Percentiles rank a stretch among this genome's conserved stretches.
Evolutionary conservation across 2,329 filamentous ascomycete genomes (phyloP).

Genomic region (Calonectria honghensis): DNA sequence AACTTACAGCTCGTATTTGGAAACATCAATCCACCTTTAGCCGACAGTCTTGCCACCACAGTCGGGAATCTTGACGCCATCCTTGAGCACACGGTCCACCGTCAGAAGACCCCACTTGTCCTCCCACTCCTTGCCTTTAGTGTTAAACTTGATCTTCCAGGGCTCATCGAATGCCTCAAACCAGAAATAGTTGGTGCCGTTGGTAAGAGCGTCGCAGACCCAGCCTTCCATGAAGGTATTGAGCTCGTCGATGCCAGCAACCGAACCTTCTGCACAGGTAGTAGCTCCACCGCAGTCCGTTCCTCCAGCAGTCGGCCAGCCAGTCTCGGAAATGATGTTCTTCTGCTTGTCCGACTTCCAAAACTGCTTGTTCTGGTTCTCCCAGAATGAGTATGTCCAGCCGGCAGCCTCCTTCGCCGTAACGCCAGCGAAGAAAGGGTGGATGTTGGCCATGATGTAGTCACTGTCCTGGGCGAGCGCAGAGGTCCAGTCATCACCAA

Average conservation of each 20-base stretch:
- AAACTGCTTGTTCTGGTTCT: constrained; percentile 78
- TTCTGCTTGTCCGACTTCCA: constrained; percentile 77
- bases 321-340: constrained; percentile 92
- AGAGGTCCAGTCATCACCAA: constrained; percentile 90
- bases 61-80: constrained; percentile 89
- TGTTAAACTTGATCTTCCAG: constrained; percentile 89
- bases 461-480: constrained; percentile 83
- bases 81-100: constrained; percentile 87
- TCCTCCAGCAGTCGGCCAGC: constrained; percentile 91
- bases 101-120: constrained; percentile 97
- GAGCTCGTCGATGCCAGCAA: constrained; percentile 86
- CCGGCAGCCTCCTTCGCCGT: constrained; percentile 78
- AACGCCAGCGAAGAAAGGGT: constrained; percentile 94
- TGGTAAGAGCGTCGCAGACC: constrained; percentile 86
- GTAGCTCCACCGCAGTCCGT: constrained; percentile 79
- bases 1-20: background rate
- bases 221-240: constrained; percentile 91
- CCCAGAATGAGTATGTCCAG: constrained; percentile 92
- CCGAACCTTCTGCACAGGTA: constrained; percentile 79
- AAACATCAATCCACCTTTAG: constrained; percentile 4
- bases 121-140: constrained; percentile 85
- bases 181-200: constrained; percentile 97
- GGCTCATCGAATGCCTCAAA: constrained; percentile 98
- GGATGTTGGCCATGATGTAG: constrained; percentile 96
- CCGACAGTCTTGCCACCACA: constrained; percentile 84